Evolutionary conservation across 1,284 basidiomycete species (phyloP), one percentile per base, ranked within the genome.

Genomic region (Puccinia polysora): DNA sequence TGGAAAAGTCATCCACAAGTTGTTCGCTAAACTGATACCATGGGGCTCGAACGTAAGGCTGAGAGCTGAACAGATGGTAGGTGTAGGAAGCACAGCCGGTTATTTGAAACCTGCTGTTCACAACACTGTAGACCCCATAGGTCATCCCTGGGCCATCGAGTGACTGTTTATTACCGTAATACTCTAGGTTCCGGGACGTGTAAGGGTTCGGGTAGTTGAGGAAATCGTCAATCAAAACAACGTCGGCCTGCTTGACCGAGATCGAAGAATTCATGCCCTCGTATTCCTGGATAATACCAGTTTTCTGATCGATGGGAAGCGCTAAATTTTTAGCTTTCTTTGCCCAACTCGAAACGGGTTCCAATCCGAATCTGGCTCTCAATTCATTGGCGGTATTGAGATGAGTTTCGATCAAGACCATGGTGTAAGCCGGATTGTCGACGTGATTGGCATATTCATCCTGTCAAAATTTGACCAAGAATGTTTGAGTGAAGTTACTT

Each of bases 21-120:
- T 77, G 75, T 71, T 77, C 77, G 20, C 74, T 75, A 59, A 78
- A 78, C 70, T 78, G 77, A 60, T 74, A 75, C 73, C 72, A 78
- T 0, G 77, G 76, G 23, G 71, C 73, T 0, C 77, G 72, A 1
- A 73, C 59, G 55, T 78, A 78, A 6, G 77, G 77, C 45, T 76
- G 73, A 0, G 73, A 65, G 1, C 73, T 53, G 28, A 73, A 73
- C 15, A 77, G 72, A 65, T 77, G 49, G 59, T 76, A 76, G 20
- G 77, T 75, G 63, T 73, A 78, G 12, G 72, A 63, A 2, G 77
- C 75, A 59, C 77, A 78, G 7, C 77, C 77, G 4, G 74, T 49
- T 3, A 65, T 62, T 15, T 74, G 74, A 28, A 78, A 73, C 56
- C 74, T 58, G 10, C 73, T 59, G 1, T 75, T 74, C 36, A 75